These are phyloP conservation scores for Cydonia oblonga DNA, from an alignment of 331 rosid species.

Conservation along the genomic window DNA sequence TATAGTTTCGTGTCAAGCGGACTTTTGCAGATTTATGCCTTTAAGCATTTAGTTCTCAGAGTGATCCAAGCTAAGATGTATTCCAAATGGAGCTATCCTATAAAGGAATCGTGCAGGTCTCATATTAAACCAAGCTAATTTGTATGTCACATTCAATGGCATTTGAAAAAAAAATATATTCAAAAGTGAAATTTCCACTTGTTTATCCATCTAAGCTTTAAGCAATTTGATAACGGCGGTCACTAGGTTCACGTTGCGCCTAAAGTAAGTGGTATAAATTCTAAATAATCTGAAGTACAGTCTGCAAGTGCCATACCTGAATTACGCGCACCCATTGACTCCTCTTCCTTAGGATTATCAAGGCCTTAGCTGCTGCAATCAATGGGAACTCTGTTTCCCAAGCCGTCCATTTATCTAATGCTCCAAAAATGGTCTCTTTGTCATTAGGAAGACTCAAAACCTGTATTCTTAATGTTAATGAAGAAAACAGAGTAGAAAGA, in stretches of 20 bases:
- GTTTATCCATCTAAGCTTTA: neutral
- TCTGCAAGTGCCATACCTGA: constrained; percentile 35
- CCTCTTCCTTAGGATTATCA: constrained; percentile 52
- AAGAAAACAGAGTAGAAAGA: too few species aligned
- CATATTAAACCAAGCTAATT: neutral
- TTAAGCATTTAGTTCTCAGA: neutral
- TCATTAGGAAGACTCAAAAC: too few species aligned
- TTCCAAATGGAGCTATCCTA: neutral
- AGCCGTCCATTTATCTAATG: too few species aligned
- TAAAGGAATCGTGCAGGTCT: neutral
- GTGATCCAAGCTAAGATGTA: neutral
- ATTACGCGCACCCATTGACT: constrained; percentile 69
- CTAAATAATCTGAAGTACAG: neutral
- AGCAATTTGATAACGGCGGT: neutral
- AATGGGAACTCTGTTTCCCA: constrained; percentile 95
- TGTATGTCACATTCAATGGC: neutral
- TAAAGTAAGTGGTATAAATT: neutral
- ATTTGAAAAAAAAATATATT: neutral
- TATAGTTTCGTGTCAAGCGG: neutral
- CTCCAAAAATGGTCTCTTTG: too few species aligned
- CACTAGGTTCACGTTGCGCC: neutral
- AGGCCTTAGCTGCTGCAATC: constrained; percentile 76
- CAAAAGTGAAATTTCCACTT: neutral
- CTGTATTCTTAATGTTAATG: too few species aligned
- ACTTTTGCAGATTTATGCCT: neutral